phyloP scores from a whole-genome alignment of 2,329 filamentous ascomycete genomes.

The Trichoderma citrinoviride region DNA sequence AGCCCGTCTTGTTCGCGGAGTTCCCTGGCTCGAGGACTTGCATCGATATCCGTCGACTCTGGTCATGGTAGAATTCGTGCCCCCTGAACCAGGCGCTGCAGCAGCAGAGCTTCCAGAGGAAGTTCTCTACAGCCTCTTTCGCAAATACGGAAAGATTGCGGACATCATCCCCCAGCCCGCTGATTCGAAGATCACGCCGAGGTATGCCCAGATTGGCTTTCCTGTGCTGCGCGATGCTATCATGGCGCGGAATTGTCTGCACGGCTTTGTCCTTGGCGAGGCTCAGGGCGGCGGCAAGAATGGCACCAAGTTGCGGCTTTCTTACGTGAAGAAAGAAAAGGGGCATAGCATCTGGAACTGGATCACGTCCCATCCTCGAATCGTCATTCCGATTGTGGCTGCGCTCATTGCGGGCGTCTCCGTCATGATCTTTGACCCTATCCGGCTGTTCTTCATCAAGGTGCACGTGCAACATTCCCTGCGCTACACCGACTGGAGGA shows the following conservation, averaged over 20 bases:
- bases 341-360: slow-evolving; percentile 81
- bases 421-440: slow-evolving; percentile 88
- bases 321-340: slow-evolving; percentile 78
- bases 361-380: slow-evolving; percentile 79
- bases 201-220: slow-evolving; percentile 79
- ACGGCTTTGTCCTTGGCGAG: slow-evolving; percentile 73
- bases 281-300: slow-evolving; percentile 68
- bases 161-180: slow-evolving; percentile 80
- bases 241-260: slow-evolving; percentile 89
- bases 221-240: slow-evolving; percentile 70
- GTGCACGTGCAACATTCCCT: slow-evolving; percentile 78
- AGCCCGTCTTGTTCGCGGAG: slow-evolving; percentile 72
- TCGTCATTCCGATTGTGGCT: slow-evolving; percentile 79
- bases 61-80: slow-evolving; percentile 80
- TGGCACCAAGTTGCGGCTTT: slow-evolving; percentile 75
- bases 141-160: slow-evolving; percentile 83
- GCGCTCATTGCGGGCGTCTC: slow-evolving; percentile 80
- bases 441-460: slow-evolving; percentile 89
- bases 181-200: slow-evolving; percentile 81
- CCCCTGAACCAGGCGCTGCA: slow-evolving; percentile 65
- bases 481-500: slow-evolving; percentile 66
- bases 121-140: slow-evolving; percentile 79
- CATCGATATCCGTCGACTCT: slow-evolving; percentile 74
- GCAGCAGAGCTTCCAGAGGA: slow-evolving; percentile 83
- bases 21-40: slow-evolving; percentile 92